Conservation (phyloP, 768 basidiomycete species). For the Chalciporus pseudorubinellus region DNA sequence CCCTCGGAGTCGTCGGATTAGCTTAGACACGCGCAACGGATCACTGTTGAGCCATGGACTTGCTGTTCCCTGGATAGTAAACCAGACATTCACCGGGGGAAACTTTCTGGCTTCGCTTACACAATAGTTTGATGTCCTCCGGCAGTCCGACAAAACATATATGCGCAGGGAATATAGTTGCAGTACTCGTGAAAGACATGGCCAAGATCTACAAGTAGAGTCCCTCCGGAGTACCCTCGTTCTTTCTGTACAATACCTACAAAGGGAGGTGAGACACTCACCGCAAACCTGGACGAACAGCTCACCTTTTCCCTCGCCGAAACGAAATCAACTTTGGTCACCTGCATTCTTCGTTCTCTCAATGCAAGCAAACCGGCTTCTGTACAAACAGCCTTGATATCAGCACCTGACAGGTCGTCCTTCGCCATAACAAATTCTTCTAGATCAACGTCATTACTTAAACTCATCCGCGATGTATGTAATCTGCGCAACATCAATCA, state of each 20-base stretch:
- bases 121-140: not conserved
- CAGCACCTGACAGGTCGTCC: conserved; percentile 94
- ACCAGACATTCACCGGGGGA: no score
- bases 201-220: conserved; percentile 60
- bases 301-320: conserved; percentile 89
- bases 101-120: not conserved
- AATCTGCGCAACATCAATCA: conserved; percentile 44
- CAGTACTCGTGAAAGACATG: conserved; percentile 6
- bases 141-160: not conserved
- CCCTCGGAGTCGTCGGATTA: no score
- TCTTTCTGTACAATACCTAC: conserved; percentile 91
- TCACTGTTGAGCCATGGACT: no score
- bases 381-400: conserved; percentile 98
- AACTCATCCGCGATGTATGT: conserved; percentile 93
- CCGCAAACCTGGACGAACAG: not conserved
- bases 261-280: conserved; percentile 12
- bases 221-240: conserved; percentile 92
- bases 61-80: no score
- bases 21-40: no score
- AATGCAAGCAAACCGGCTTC: conserved; percentile 96
- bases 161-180: not conserved
- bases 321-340: conserved; percentile 88
- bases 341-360: conserved; percentile 92
- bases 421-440: conserved; percentile 96
- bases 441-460: conserved; percentile 83